Evolutionary conservation across 2,329 filamentous ascomycete genomes (phyloP).

Genomic region (Herpotrichia juniperi): DNA sequence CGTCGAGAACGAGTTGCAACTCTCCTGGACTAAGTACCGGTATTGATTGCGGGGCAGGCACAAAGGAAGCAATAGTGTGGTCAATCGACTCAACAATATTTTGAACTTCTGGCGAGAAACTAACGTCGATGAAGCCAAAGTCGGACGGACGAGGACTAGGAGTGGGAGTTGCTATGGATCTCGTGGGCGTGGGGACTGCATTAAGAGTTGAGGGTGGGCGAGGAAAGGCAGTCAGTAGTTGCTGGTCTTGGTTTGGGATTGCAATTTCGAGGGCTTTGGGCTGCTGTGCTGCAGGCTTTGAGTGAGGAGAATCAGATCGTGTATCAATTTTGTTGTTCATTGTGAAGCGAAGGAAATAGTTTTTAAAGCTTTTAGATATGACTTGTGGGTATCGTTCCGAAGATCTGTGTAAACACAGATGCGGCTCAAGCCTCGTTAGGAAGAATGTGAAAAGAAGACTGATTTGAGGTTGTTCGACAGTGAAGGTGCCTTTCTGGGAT

Average conservation of each 20-base stretch:
- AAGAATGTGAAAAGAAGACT: neutral
- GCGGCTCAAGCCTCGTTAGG: neutral
- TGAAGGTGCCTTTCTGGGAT: neutral
- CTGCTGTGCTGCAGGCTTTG: too few species aligned
- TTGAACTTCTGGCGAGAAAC: slow-evolving; percentile 2
- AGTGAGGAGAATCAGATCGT: too few species aligned
- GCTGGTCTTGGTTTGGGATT: neutral
- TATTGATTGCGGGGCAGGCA: neutral
- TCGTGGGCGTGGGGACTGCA: slow-evolving; percentile 1
- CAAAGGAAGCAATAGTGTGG: slow-evolving; percentile 2
- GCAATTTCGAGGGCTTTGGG: neutral
- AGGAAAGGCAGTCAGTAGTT: slow-evolving; percentile 20
- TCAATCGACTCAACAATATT: slow-evolving; percentile 11
- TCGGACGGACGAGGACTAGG: slow-evolving; percentile 9
- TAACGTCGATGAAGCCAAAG: slow-evolving; percentile 19
- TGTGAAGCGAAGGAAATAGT: neutral
- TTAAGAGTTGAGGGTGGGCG: slow-evolving; percentile 10
- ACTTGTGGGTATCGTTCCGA: neutral
- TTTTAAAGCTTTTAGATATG: neutral
- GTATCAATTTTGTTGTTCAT: neutral
- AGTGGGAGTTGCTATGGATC: neutral
- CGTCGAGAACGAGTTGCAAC: slow-evolving; percentile 17
- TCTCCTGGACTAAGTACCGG: neutral
- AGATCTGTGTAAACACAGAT: neutral
- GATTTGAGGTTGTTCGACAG: neutral